Evolutionary conservation across 2,329 filamentous ascomycete genomes (phyloP).

Genomic region (Sclerotinia glacialis): DNA sequence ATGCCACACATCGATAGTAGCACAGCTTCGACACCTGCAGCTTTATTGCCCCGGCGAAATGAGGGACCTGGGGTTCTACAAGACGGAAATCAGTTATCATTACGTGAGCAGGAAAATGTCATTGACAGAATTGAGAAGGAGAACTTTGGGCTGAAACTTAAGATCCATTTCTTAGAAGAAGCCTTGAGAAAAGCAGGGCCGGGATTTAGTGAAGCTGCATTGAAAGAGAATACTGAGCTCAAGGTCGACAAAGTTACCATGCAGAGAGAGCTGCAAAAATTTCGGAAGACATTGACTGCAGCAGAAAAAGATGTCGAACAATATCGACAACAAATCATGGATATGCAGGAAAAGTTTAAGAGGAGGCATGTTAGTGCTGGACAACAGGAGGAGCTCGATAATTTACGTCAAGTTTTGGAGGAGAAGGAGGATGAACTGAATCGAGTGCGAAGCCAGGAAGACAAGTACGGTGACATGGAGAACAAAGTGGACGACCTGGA

Average conservation of each 20-base stretch:
- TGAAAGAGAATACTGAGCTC: slow-evolving; percentile 93
- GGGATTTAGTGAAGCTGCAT: slow-evolving; percentile 81
- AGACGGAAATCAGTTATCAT: slow-evolving; percentile 83
- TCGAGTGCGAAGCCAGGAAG: slow-evolving; percentile 56
- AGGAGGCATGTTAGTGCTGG: slow-evolving; percentile 70
- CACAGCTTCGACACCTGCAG: slow-evolving; percentile 76
- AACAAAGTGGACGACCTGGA: slow-evolving; percentile 76
- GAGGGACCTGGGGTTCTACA: slow-evolving; percentile 68
- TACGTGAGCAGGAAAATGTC: slow-evolving; percentile 92
- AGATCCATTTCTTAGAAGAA: slow-evolving; percentile 95
- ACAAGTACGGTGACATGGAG: slow-evolving; percentile 63
- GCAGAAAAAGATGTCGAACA: slow-evolving; percentile 85
- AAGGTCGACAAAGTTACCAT: slow-evolving; percentile 91
- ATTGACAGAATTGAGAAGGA: slow-evolving; percentile 98
- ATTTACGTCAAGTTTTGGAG: slow-evolving; percentile 55
- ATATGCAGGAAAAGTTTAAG: slow-evolving; percentile 79
- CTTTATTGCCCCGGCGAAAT: slow-evolving; percentile 61
- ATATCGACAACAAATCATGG: slow-evolving; percentile 76
- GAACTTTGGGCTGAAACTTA: slow-evolving; percentile 94
- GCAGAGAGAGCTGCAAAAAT: slow-evolving; percentile 79
- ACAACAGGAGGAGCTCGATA: slow-evolving; percentile 59
- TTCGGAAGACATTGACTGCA: slow-evolving; percentile 76
- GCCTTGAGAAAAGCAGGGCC: slow-evolving; percentile 82
- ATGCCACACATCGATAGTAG: slow-evolving; percentile 74
- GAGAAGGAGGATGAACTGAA: slow-evolving; percentile 50